Conservation (phyloP, 345 rosid genomes). For the Odontarrhena argentea region DNA sequence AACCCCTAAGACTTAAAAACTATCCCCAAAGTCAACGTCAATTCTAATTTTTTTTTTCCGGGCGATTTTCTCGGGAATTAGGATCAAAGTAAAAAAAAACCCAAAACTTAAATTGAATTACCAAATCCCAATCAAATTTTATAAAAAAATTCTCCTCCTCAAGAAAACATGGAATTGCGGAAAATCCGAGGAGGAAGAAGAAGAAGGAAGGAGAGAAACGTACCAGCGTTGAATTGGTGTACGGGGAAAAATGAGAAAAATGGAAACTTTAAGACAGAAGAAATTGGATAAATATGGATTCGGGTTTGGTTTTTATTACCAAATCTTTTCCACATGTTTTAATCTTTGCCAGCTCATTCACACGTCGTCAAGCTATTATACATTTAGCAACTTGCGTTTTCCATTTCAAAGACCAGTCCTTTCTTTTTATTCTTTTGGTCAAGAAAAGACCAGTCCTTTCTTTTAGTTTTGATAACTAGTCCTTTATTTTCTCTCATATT, state of each 20-base stretch:
- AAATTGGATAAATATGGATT: slow-evolving; percentile 17
- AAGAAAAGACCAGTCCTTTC: too few species aligned
- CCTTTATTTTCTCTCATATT: background rate
- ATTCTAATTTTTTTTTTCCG: background rate
- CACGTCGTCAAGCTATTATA: slow-evolving; percentile 29
- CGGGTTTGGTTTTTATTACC: slow-evolving; percentile 17
- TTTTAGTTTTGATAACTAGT: background rate
- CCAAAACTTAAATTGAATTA: background rate
- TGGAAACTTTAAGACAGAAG: slow-evolving; percentile 5
- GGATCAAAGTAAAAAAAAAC: slow-evolving; percentile 4
- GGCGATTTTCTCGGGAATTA: slow-evolving; percentile 17
- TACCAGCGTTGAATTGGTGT: slow-evolving; percentile 30
- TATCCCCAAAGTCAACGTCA: slow-evolving; percentile 29
- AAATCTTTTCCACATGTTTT: slow-evolving; percentile 15
- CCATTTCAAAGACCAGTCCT: background rate
- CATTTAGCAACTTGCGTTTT: slow-evolving; percentile 30
- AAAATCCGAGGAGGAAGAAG: slow-evolving; percentile 21
- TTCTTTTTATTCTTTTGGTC: background rate
- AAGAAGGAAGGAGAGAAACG: slow-evolving; percentile 19
- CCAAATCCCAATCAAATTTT: slow-evolving; percentile 22
- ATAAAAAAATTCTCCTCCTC: too few species aligned
- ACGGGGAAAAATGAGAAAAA: slow-evolving; percentile 1
- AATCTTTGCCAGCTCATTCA: slow-evolving; percentile 37
- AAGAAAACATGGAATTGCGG: slow-evolving; percentile 2
- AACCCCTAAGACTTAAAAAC: slow-evolving; percentile 30